Evolutionary conservation across 2,329 filamentous ascomycete species (phyloP), one percentile per base, ranked within the genome.

Genomic region (Chaetoscypha palmicola): DNA sequence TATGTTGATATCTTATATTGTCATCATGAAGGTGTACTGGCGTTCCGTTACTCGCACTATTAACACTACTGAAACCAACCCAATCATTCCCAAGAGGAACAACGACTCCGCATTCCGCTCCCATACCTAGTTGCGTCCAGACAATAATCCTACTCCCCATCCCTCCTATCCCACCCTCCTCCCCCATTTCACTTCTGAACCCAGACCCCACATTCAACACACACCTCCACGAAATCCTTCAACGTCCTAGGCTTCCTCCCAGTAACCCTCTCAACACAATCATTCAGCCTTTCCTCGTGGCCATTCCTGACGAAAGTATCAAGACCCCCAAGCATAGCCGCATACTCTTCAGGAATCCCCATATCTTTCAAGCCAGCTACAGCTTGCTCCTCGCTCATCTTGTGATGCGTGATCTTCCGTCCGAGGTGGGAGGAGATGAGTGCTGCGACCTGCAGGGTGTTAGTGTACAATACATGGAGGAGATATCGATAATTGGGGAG

Each of bases 281-380:
- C 46, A 36, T 50, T 54, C 19, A 47, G 11, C 17, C 49, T 50
- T 20, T 51, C 45, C 33, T 57, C 55, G 12, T 26, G 34, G 2
- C 53, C 52, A 20, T 48, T 36, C 17, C 34, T 48, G 17, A 56
- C 45, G 3, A 33, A 47, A 1, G 50, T 55, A 45, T 57, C 53
- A 21, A 55, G 23, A 35, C 35, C 17, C 10, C 53, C 50, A n/a
- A 55, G 22, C 24, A 48, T 39, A 8, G 17, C 47, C 7, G 52
- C 49, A 47, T 52, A 55, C 34, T 49, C 50, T 3, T 31, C 32
- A 11, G 42, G 26, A 4, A 54, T 43, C 4, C 47, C 45, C 14
- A 35, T 42, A 7, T 30, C 22, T 14, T 20, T 24, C 42, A 56
- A 41, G 2, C 23, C 50, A 12, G 34, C 33, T 3, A 36, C 41